These are phyloP conservation scores for Sclerospora graminicola DNA, from an alignment of 352 stramenopile species.

Conservation along the genomic window DNA sequence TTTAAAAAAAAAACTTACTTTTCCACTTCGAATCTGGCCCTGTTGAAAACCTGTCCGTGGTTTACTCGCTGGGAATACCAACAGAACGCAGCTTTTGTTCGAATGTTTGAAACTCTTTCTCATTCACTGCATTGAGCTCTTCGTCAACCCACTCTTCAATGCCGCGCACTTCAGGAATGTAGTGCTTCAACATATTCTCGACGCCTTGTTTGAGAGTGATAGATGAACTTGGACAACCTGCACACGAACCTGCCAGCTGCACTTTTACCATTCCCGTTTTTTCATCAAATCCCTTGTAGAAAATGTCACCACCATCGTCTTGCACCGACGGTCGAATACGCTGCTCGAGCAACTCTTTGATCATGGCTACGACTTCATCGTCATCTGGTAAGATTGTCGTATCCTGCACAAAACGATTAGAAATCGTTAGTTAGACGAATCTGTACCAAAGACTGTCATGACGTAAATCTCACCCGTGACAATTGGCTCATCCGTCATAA, in stretches of 20 bases:
- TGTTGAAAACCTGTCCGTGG: no score
- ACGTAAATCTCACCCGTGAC: conserved; percentile 41
- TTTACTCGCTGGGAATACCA: conserved; percentile 69
- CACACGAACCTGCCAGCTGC: conserved; percentile 93
- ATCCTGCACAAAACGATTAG: conserved; percentile 34
- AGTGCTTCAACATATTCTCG: conserved; percentile 99
- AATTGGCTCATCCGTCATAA: conserved; percentile 84
- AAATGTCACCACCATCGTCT: conserved; percentile 99
- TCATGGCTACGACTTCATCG: conserved; percentile 98
- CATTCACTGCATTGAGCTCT: conserved; percentile 62
- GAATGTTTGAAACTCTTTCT: conserved; percentile 75
- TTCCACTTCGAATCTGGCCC: no score
- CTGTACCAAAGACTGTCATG: not conserved
- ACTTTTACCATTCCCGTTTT: conserved; percentile 87
- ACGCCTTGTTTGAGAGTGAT: conserved; percentile 99
- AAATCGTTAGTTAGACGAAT: not conserved
- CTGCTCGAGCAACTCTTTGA: conserved; percentile 99
- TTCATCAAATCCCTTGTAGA: conserved; percentile 95
- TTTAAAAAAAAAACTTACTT: no score
- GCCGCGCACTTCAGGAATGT: conserved; percentile 95
- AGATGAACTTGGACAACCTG: conserved; percentile 93
- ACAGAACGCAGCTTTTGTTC: conserved; percentile 75
- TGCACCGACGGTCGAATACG: conserved; percentile 98
- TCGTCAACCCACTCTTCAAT: conserved; percentile 80
- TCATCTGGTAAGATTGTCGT: conserved; percentile 94